Conservation (phyloP, 2,329 filamentous ascomycete genomes). For the Dactylellina cionopaga region DNA sequence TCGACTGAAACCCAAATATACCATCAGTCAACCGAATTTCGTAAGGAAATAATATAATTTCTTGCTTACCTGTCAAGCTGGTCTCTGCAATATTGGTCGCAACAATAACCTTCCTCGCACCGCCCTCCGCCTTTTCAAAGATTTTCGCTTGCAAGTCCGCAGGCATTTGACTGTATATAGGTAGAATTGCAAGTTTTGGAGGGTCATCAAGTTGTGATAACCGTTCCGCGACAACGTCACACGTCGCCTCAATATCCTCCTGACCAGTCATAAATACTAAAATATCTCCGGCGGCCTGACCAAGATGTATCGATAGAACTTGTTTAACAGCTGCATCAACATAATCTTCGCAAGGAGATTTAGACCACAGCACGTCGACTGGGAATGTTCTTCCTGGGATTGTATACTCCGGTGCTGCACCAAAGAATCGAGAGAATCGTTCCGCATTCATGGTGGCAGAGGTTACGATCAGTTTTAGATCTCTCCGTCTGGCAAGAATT, state of each 20-base stretch:
- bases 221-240: slow-evolving; percentile 88
- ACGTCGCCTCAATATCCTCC: slow-evolving; percentile 97
- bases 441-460: slow-evolving; percentile 99
- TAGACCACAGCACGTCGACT: slow-evolving; percentile 94
- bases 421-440: slow-evolving; percentile 94
- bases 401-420: slow-evolving; percentile 93
- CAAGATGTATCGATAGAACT: slow-evolving; percentile 93
- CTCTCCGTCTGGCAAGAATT: slow-evolving; percentile 85
- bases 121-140: slow-evolving; percentile 88
- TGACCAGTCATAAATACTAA: slow-evolving; percentile 99
- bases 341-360: slow-evolving; percentile 95
- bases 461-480: slow-evolving; percentile 95
- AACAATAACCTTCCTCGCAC: slow-evolving; percentile 95
- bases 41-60: background rate
- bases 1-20: slow-evolving; percentile 70
- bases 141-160: slow-evolving; percentile 98
- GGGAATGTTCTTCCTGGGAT: slow-evolving; percentile 97
- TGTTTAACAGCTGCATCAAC: slow-evolving; percentile 97
- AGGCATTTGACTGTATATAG: slow-evolving; percentile 99
- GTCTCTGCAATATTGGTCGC: slow-evolving; percentile 99
- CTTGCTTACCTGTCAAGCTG: slow-evolving; percentile 75
- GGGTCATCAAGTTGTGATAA: slow-evolving; percentile 91
- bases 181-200: slow-evolving; percentile 90
- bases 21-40: background rate
- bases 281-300: slow-evolving; percentile 91